Base-by-base conservation (phyloP, 139 green algal species). In the Edaphochlamys debaryana region DNA sequence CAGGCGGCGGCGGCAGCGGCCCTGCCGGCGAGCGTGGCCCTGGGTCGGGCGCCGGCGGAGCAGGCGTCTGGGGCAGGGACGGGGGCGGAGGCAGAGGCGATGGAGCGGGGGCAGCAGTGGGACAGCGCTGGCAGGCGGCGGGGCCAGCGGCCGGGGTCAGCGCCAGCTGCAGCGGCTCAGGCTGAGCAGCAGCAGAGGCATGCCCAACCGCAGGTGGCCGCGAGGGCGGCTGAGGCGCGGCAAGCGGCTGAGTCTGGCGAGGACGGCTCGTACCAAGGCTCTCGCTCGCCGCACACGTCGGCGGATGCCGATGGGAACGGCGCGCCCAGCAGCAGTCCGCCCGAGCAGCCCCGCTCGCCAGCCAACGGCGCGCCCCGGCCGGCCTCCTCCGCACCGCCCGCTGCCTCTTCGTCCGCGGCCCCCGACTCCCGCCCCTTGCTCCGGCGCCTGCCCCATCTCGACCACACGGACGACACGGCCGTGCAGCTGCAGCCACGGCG, bases 401-500 rank as follows among this genome's bases (percentile, higher is more conserved):
- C n/a, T n/a, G 50, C 50, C 50, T 29, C 50, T 22, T 58, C 50
- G 50, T 58, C 50, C 50, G 25, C 25, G 50, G 50, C 23, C 50
- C 34, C 74, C 50, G 70, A 74, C 72, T 0, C 67, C 38, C 67
- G 56, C 42, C 79, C 48, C 36, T 58, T 79, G 69, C 67, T 56
- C 54, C 69, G 56, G 40, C 62, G 62, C 22, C 63, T 82, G 41
- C 63, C 62, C 17, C 17, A 20, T 17, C 6, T 52, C 2, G 25
- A 7, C 23, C 29, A 68, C 37, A 50, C 69, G 19, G 73, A 87
- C 27, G 68, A 85, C 37, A 32, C 45, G 7, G 6, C 42, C 6
- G 42, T 73, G n/a, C 8, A 41, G 32, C 76, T 82, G 34, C 76
- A 82, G 76, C 20, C 76, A 22, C 76, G 42, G 36, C n/a, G 76